phyloP scores from a whole-genome alignment of 1,284 basidiomycete genomes.

The Ceratobasidium sp. region DNA sequence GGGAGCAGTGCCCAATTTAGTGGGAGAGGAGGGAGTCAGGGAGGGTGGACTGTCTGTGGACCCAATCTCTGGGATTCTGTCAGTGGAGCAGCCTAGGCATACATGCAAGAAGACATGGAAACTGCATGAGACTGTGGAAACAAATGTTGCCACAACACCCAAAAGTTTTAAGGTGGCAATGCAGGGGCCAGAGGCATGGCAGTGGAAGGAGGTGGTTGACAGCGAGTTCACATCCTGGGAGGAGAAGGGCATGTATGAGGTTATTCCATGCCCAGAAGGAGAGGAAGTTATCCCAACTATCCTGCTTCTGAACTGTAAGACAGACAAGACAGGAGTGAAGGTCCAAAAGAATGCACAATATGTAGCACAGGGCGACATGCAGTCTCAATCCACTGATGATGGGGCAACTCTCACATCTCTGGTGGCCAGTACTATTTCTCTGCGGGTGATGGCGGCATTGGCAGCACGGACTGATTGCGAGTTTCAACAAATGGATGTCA shows the following conservation, averaged over 20 bases:
- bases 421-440: slow-evolving; percentile 56
- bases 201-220: background rate
- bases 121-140: background rate
- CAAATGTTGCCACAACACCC: background rate
- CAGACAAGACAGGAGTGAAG: slow-evolving; percentile 55
- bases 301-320: slow-evolving; percentile 54
- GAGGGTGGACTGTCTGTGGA: background rate
- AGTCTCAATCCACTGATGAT: slow-evolving; percentile 58
- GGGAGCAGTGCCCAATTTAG: slow-evolving; percentile 11
- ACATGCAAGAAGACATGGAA: slow-evolving; percentile 8
- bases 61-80: background rate
- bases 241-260: background rate
- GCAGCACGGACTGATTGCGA: slow-evolving; percentile 56
- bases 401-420: slow-evolving; percentile 62
- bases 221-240: background rate
- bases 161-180: slow-evolving; percentile 7
- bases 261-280: background rate
- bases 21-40: background rate
- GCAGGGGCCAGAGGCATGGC: background rate
- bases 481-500: slow-evolving; percentile 61
- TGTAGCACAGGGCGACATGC: slow-evolving; percentile 62
- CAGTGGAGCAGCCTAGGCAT: background rate
- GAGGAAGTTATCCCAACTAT: background rate
- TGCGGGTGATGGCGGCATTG: slow-evolving; percentile 57
- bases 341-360: slow-evolving; percentile 58